Conservation (phyloP, 2,329 filamentous ascomycete genomes). For the Xylariomycetidae sp. region DNA sequence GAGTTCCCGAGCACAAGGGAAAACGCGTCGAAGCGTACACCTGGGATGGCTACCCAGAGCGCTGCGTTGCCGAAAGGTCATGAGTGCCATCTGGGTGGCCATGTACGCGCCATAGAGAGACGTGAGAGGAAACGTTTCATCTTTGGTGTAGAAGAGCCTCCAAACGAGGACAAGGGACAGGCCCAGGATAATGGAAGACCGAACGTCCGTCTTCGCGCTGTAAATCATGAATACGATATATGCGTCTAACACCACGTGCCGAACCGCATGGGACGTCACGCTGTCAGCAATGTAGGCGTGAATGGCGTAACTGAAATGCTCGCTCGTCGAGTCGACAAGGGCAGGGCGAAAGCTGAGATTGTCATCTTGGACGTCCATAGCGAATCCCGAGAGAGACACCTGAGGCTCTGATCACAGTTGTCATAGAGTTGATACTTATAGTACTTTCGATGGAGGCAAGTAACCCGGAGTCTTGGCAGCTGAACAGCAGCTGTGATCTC, state of each 20-base stretch:
- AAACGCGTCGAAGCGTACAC: constrained; percentile 1
- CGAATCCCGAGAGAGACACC: no score
- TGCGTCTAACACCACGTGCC: neutral
- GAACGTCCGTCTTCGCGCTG: neutral
- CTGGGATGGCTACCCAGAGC: constrained; percentile 2
- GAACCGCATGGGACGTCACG: neutral
- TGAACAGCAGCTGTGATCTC: no score
- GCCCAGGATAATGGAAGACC: constrained; percentile 2
- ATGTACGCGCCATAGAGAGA: constrained; percentile 5
- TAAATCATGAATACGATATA: neutral
- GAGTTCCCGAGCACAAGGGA: constrained; percentile 2
- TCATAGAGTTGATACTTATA: no score
- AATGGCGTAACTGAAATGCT: neutral
- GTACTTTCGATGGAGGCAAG: no score
- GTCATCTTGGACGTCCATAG: constrained; percentile 1
- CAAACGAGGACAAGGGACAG: constrained; percentile 4
- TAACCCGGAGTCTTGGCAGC: no score
- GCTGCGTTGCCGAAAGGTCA: constrained; percentile 6
- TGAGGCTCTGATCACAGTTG: no score
- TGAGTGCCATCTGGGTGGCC: constrained; percentile 4
- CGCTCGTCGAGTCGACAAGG: neutral
- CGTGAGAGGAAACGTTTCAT: constrained; percentile 5
- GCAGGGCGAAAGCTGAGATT: neutral
- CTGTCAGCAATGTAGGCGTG: neutral
- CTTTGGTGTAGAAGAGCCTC: constrained; percentile 3